Percentiles rank a stretch among this genome's conserved stretches.
Conservation (phyloP, 2,329 filamentous ascomycete genomes). For the Fusarium multiceps region DNA sequence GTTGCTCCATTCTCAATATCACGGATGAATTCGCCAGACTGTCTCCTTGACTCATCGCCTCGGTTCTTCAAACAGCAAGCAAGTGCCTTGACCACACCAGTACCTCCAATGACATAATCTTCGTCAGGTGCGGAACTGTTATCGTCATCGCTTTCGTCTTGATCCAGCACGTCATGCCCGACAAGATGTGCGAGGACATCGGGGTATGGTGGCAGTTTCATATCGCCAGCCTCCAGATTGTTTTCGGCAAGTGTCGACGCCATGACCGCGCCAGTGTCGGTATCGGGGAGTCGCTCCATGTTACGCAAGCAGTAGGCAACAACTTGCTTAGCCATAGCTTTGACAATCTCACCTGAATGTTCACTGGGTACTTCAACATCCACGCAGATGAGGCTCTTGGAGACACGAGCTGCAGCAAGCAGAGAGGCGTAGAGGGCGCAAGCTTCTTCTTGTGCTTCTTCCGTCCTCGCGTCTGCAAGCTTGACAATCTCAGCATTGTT, state of each 20-base stretch:
- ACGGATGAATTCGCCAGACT: conserved; percentile 64
- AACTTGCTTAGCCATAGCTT: conserved; percentile 92
- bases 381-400: conserved; percentile 84
- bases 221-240: conserved; percentile 45
- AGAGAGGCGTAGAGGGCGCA: conserved; percentile 93
- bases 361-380: conserved; percentile 89
- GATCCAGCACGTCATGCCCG: conserved; percentile 69
- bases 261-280: conserved; percentile 65
- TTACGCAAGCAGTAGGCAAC: conserved; percentile 94
- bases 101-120: conserved; percentile 95
- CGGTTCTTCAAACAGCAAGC: conserved; percentile 90
- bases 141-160: conserved; percentile 67
- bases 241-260: conserved; percentile 57
- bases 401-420: conserved; percentile 87
- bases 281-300: conserved; percentile 81
- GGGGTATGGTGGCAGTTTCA: conserved; percentile 64
- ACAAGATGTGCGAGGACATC: conserved; percentile 90
- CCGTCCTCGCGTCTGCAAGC: conserved; percentile 79
- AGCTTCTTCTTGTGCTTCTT: conserved; percentile 88
- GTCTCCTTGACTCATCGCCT: conserved; percentile 67
- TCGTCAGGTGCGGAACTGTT: conserved; percentile 82
- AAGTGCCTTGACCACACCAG: conserved; percentile 92
- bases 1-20: conserved; percentile 64
- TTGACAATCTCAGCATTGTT: conserved; percentile 80
- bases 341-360: conserved; percentile 89